These are phyloP conservation scores for Botrytis squamosa DNA, from an alignment of 2,329 filamentous ascomycete genomes.

Conservation along the genomic window DNA sequence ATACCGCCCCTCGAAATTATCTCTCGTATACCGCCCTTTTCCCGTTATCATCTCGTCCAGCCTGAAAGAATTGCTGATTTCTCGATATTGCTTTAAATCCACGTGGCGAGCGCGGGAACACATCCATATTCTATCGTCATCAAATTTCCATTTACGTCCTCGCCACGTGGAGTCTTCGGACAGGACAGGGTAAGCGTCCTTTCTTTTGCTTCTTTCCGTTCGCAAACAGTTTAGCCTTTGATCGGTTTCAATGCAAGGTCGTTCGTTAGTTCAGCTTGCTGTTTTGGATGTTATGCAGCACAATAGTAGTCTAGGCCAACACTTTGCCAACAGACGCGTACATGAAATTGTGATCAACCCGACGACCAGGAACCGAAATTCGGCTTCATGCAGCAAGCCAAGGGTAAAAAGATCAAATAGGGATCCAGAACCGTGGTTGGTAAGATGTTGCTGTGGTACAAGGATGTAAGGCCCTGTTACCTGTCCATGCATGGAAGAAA, in stretches of 20 bases:
- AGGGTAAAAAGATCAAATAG: constrained; percentile 11
- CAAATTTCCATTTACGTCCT: constrained; percentile 11
- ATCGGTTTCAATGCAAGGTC: constrained; percentile 8
- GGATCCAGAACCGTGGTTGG: constrained; percentile 16
- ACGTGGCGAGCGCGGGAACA: constrained; percentile 11
- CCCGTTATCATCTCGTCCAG: neutral
- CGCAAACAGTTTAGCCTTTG: neutral
- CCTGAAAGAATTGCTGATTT: neutral
- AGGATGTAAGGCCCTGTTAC: constrained; percentile 10
- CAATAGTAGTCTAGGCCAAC: constrained; percentile 2
- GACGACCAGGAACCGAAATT: constrained; percentile 14
- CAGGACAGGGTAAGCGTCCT: constrained; percentile 6
- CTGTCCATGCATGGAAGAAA: constrained; percentile 8
- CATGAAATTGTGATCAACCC: constrained; percentile 15
- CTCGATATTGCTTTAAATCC: constrained; percentile 6
- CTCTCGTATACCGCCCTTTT: neutral
- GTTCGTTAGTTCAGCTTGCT: constrained; percentile 5
- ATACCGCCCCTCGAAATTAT: neutral
- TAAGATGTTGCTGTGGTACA: constrained; percentile 11
- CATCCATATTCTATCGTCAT: constrained; percentile 12
- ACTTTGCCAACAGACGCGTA: constrained; percentile 8
- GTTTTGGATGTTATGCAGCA: constrained; percentile 16
- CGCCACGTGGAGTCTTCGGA: constrained; percentile 10
- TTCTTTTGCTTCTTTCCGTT: neutral
- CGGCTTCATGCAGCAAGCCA: constrained; percentile 12